Evolutionary conservation across 208 protist species (phyloP).

Genomic region (Trypanosoma grayi): DNA sequence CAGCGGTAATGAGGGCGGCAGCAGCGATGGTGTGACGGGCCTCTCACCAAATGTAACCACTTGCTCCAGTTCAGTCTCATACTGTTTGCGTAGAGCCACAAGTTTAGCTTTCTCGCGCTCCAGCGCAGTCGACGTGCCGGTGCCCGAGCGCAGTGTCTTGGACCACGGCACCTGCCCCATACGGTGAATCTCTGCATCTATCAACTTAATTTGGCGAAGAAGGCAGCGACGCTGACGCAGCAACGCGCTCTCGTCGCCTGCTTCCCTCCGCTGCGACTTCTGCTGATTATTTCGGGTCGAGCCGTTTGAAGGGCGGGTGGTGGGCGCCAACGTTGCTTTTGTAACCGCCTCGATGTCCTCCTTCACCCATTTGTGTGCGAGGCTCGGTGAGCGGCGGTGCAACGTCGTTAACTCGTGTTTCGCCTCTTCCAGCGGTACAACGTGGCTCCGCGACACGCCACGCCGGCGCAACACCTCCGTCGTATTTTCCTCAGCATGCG

Average conservation of each 20-base stretch:
- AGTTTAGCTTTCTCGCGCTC: slow-evolving; percentile 9
- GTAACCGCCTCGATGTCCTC: background rate
- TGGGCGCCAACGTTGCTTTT: too few species aligned
- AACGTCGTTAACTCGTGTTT: background rate
- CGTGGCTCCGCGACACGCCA: too few species aligned
- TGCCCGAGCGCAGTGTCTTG: slow-evolving; percentile 1
- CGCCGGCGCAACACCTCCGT: too few species aligned
- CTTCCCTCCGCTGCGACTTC: background rate
- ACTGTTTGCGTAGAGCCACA: slow-evolving; percentile 5
- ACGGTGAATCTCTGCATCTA: slow-evolving; percentile 16
- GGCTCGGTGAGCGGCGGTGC: background rate
- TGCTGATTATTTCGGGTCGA: too few species aligned
- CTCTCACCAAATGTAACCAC: background rate
- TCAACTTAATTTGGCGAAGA: slow-evolving; percentile 19
- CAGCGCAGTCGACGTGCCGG: background rate
- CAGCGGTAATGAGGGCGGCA: background rate
- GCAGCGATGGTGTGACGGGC: background rate
- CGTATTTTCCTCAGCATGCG: too few species aligned
- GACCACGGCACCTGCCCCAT: slow-evolving; percentile 12
- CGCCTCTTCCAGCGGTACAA: too few species aligned
- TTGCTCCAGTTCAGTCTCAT: slow-evolving; percentile 12
- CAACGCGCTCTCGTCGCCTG: background rate
- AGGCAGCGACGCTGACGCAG: slow-evolving; percentile 10
- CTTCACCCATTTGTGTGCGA: background rate
- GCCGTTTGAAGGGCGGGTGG: too few species aligned